These are phyloP conservation scores for Bipolaris cookei DNA, from an alignment of 2,329 filamentous ascomycete species.

Conservation along the genomic window DNA sequence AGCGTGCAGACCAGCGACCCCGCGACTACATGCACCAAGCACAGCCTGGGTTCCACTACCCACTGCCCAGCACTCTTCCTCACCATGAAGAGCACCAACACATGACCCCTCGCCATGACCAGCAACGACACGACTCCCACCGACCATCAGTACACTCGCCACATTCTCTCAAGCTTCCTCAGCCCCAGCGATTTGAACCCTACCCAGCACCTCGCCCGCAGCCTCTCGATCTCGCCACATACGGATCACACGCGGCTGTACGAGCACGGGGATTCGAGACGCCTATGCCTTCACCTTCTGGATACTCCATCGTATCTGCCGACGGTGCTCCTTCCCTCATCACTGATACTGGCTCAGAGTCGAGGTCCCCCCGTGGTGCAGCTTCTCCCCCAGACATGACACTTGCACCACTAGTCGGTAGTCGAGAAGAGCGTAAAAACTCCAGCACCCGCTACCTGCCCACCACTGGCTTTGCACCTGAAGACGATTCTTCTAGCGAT, in stretches of 20 bases:
- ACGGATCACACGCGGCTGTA: constrained; percentile 28
- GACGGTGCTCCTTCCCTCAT: constrained; percentile 72
- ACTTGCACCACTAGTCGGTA: constrained; percentile 45
- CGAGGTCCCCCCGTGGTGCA: constrained; percentile 54
- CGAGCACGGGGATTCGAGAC: constrained; percentile 55
- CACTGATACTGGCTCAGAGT: constrained; percentile 65
- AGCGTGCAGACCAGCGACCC: constrained; percentile 37
- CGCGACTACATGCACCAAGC: constrained; percentile 42
- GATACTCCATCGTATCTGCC: constrained; percentile 67
- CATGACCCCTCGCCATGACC: constrained; percentile 36
- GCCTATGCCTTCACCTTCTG: constrained; percentile 67
- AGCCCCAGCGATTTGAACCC: constrained; percentile 41
- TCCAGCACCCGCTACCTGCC: constrained; percentile 48
- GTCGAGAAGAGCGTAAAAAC: constrained; percentile 47
- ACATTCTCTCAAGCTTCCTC: constrained; percentile 41
- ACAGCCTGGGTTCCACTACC: constrained; percentile 42
- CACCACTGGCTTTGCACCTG: constrained; percentile 48
- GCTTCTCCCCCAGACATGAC: constrained; percentile 56
- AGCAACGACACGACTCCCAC: constrained; percentile 35
- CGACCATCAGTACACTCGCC: constrained; percentile 37
- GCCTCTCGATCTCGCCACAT: constrained; percentile 39
- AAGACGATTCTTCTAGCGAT: constrained; percentile 41
- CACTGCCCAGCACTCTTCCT: constrained; percentile 27
- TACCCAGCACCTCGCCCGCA: constrained; percentile 43
- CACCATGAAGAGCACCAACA: constrained; percentile 39